Conservation (phyloP, 1,284 basidiomycete genomes). For the Ganoderma leucocontextum region DNA sequence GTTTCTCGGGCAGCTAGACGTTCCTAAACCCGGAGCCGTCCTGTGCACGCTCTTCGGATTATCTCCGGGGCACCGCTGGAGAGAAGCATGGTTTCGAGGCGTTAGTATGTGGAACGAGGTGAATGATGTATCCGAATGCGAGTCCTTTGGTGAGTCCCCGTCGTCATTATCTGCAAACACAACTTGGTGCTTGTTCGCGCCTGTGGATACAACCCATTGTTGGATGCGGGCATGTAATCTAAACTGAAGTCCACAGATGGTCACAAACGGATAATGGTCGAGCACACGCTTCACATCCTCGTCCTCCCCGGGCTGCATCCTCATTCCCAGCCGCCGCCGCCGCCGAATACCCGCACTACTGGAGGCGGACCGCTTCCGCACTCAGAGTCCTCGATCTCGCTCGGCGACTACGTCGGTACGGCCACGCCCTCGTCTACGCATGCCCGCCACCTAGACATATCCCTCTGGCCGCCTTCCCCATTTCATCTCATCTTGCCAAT, state of each 20-base stretch:
- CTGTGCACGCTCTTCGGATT: conserved; percentile 62
- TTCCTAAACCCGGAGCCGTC: conserved; percentile 70
- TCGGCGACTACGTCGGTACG: not conserved
- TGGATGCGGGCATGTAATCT: not conserved
- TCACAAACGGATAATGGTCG: conserved; percentile 72
- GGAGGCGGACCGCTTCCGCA: not conserved
- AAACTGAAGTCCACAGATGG: conserved; percentile 57
- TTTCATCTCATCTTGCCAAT: conserved; percentile 75
- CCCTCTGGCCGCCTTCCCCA: conserved; percentile 65
- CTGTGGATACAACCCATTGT: not conserved
- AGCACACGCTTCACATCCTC: conserved; percentile 59
- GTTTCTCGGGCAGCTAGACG: conserved; percentile 63
- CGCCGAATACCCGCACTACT: not conserved
- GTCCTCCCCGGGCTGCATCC: conserved; percentile 49
- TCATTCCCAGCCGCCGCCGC: not conserved
- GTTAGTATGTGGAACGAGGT: conserved; percentile 76
- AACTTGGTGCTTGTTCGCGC: not conserved
- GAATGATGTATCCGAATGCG: conserved; percentile 75
- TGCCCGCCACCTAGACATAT: conserved; percentile 48
- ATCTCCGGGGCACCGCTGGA: conserved; percentile 43
- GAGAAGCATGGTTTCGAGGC: conserved; percentile 58
- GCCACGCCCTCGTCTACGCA: conserved; percentile 13
- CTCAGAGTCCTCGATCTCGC: not conserved
- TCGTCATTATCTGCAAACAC: not conserved
- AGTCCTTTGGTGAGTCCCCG: conserved; percentile 70